A percentile compares a stretch with the other conserved stretches of the same genome.
phyloP scores from a whole-genome alignment of 2,329 filamentous ascomycete species.

The Lasiodiplodia citricola region DNA sequence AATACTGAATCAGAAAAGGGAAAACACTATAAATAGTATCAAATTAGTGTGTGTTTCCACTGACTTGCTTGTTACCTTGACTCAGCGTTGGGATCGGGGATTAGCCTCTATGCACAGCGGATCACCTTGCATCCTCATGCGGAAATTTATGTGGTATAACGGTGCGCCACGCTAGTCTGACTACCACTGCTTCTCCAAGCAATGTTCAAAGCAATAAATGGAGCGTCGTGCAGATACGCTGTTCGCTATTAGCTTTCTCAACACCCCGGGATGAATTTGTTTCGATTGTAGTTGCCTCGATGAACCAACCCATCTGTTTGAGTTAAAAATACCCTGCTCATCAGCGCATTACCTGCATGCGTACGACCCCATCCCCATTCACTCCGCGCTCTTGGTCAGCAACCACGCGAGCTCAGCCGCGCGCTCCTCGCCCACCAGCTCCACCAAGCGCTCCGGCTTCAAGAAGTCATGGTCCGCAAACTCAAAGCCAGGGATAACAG shows the following conservation, averaged over 20 bases:
- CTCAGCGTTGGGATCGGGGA: too few species aligned
- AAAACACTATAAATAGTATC: neutral
- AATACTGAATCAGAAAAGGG: neutral
- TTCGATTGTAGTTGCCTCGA: neutral
- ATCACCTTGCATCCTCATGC: too few species aligned
- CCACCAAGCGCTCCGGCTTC: constrained; percentile 53
- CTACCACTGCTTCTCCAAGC: too few species aligned
- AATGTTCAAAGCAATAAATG: neutral
- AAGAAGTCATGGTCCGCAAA: constrained; percentile 72
- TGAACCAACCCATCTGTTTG: constrained; percentile 12
- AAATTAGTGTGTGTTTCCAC: neutral
- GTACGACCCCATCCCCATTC: neutral
- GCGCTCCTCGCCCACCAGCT: constrained; percentile 59
- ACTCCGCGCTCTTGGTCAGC: constrained; percentile 30
- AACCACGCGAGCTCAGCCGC: constrained; percentile 55
- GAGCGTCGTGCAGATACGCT: neutral
- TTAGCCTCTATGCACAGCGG: too few species aligned
- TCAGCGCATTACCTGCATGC: neutral
- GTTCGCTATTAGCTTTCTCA: neutral
- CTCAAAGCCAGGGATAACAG: constrained; percentile 71
- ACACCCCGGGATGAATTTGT: neutral
- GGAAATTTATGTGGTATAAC: too few species aligned
- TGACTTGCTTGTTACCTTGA: neutral
- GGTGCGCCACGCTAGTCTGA: too few species aligned
- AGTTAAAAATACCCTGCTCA: too few species aligned